Evolutionary conservation across 495 filamentous ascomycete species (phyloP), one percentile per base, ranked within the genome.

Genomic region (Glonium stellatum): DNA sequence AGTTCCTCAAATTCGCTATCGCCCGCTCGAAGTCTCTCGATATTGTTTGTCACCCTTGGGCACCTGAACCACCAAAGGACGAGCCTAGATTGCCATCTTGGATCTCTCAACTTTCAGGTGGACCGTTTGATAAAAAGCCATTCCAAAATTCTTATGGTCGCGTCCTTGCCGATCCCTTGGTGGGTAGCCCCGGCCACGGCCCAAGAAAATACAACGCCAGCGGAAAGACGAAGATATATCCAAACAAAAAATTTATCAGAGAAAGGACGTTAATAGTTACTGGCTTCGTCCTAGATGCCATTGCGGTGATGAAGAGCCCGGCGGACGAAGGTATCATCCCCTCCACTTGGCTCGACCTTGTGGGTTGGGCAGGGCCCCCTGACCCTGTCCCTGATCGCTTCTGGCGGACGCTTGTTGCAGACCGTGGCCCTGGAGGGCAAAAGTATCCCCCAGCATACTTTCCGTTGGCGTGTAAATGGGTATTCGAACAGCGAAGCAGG

Each of bases 11-110:
- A 42, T 65, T 65, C 39, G 59, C 50, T 18, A 62, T 65, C 23
- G 18, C 18, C 9, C 59, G 63, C n/a, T 62, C 59, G 1, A 39
- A 50, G 18, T 62, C 63, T 5, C 54, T 65, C 18, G 63, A 65
- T 49, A 62, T 65, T 18, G 23, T 65, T 6, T 65, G 63, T 44
- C 54, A 58, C 23, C 62, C 62, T 15, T 64, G 62, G 62, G 62
- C 62, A 18, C 62, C 62, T n/a, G 59, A 57, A n/a, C 22, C 50
- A 4, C 21, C 4, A 15, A 54, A n/a, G 34, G 6, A 54, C 23
- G 22, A 54, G 15, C 36, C 36, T 39, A 8, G 15, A 15, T 31
- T 54, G 27, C 51, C 51, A n/a, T 54, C 51, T 9, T 54, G 51
- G 51, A 54, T 54, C 9, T 36, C 51, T 9, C 19, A 27, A 11